These are phyloP conservation scores for Sisymbrium altissimum DNA, from an alignment of 345 rosid species.

Conservation along the genomic window DNA sequence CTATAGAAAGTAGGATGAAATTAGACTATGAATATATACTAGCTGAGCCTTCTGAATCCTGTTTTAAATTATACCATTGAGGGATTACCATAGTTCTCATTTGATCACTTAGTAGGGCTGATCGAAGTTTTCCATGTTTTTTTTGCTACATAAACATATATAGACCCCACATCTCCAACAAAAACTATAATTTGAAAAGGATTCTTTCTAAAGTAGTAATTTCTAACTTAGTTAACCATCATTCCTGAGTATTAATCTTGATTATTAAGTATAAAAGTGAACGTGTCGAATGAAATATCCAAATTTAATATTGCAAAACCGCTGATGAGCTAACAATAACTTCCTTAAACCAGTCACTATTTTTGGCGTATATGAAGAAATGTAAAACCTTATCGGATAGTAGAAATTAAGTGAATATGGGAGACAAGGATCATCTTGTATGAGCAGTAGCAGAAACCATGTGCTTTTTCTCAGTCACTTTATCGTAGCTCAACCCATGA, in stretches of 20 bases:
- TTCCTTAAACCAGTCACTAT: neutral
- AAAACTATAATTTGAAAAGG: neutral
- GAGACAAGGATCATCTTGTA: conserved; percentile 18
- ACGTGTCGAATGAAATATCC: neutral
- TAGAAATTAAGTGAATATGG: conserved; percentile 29
- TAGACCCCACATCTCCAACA: no score
- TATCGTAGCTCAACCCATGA: conserved; percentile 17
- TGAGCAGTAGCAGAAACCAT: conserved; percentile 33
- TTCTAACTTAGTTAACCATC: neutral
- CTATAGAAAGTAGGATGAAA: no score
- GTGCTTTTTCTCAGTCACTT: conserved; percentile 30
- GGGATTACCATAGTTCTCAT: no score
- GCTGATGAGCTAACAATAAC: neutral
- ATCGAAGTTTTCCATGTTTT: no score
- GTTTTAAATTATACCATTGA: no score
- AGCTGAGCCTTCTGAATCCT: no score
- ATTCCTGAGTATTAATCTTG: neutral
- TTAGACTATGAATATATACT: no score
- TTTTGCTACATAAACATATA: no score
- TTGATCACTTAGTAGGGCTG: no score
- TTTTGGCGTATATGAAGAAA: conserved; percentile 29
- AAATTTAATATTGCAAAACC: neutral
- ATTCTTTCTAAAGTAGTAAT: neutral
- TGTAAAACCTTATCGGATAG: conserved; percentile 28
- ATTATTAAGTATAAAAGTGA: neutral